Evolutionary conservation across 2,329 filamentous ascomycete species (phyloP), one percentile per base, ranked within the genome.

Genomic region (Hymenoscyphus infarciens): DNA sequence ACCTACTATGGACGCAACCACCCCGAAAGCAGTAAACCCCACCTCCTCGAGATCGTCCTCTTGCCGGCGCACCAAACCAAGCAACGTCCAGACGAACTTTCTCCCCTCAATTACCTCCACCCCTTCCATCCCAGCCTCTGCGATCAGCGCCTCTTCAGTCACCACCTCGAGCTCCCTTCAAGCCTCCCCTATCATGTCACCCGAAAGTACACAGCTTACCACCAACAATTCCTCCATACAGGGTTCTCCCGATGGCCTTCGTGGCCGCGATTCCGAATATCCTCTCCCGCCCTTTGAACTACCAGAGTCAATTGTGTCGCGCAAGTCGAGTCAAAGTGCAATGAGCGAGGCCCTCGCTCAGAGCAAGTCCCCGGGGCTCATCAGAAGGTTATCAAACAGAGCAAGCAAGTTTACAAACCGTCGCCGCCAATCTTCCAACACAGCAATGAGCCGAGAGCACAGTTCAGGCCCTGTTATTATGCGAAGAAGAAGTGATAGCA

Each of bases 381-480:
- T 98, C 68, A 87, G 95, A 66, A 86, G 93, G 66, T 80, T 97
- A 25, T 98, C 95, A 35, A 91, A 90, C 70, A 87, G 89, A 65
- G 91, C 92, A 5, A 49, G 86, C 56, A 88, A 85, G 82, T 77
- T 88, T 81, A 74, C 87, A 74, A 77, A 77, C 45, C 83, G 88
- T 64, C 86, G 92, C 66, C 84, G 93, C 65, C 88, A 89, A 65
- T 96, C 91, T 16, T 92, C 91, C 2, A 88, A 88, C 0, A 84
- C 89, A 54, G 85, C 89, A 22, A 86, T 87, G 64, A 91, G 89
- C 74, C 87, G 93, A 52, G 92, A 97, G 73, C 88, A 90, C 65
- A 97, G 93, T 73, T 88, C 92, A 29, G 95, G 95, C 0, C 95
- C 95, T 1, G 89, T 92, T 61, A 90, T 97, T 59, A 86, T 96